phyloP scores from a whole-genome alignment of 2,329 filamentous ascomycete genomes.

The Echinosphaeria canescens region DNA sequence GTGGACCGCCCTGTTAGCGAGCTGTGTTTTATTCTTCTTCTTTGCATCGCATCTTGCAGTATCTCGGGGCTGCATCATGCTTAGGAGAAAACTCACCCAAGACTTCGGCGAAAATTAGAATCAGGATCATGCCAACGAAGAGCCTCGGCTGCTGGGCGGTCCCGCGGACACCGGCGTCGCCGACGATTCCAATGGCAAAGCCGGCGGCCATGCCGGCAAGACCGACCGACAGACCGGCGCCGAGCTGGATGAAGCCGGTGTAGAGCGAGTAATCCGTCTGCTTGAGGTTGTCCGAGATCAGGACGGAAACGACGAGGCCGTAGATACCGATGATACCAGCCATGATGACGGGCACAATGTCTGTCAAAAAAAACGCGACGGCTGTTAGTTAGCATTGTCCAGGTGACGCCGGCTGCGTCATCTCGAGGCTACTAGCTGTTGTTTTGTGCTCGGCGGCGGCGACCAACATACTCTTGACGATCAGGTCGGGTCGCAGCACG shows the following conservation, averaged over 20 bases:
- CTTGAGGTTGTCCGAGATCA: conserved; percentile 61
- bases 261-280: conserved; percentile 49
- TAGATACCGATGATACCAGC: conserved; percentile 99
- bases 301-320: conserved; percentile 70
- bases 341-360: conserved; percentile 99
- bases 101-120: conserved; percentile 99
- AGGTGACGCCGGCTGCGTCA: too few relatives aligned
- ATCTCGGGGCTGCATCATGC: too few relatives aligned
- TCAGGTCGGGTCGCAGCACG: conserved; percentile 92
- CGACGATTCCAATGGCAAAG: conserved; percentile 74
- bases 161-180: conserved; percentile 75
- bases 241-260: conserved; percentile 70
- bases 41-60: background rate
- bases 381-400: too few relatives aligned
- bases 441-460: too few relatives aligned
- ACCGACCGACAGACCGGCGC: conserved; percentile 64
- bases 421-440: too few relatives aligned
- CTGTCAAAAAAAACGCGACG: too few relatives aligned
- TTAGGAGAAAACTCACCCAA: too few relatives aligned
- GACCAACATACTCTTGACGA: conserved; percentile 78
- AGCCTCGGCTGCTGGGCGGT: conserved; percentile 68
- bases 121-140: conserved; percentile 96
- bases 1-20: too few relatives aligned
- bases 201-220: conserved; percentile 66
- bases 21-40: too few relatives aligned